phyloP scores from a whole-genome alignment of 202 grass and related monocot genomes.

The Dendrocalamus latiflorus region DNA sequence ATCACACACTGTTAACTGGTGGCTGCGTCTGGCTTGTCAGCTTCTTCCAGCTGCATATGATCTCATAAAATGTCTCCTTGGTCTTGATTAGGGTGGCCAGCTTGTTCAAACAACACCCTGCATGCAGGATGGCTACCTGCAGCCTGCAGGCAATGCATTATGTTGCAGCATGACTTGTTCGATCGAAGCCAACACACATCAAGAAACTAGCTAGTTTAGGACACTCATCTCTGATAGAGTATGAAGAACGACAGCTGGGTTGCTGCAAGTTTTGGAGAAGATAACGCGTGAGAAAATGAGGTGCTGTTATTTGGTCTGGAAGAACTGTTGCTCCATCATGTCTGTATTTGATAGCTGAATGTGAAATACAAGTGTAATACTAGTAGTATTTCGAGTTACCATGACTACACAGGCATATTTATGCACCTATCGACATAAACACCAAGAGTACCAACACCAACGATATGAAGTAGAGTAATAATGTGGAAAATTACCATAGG shows the following conservation, averaged over 20 bases:
- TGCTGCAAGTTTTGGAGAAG: neutral
- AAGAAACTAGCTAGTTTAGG: neutral
- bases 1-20: neutral
- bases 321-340: neutral
- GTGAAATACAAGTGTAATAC: neutral
- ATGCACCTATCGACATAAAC: neutral
- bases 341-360: neutral
- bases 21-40: constrained; percentile 11
- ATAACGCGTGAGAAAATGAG: neutral
- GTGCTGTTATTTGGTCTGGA: neutral
- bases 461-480: neutral
- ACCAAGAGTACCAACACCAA: too few species aligned
- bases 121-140: neutral
- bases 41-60: neutral
- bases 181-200: neutral
- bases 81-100: neutral
- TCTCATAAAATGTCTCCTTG: neutral
- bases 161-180: neutral
- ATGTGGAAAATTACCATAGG: neutral
- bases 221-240: neutral
- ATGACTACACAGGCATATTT: neutral
- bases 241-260: neutral
- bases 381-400: neutral
- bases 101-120: neutral
- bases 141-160: too few species aligned